phyloP scores from a whole-genome alignment of 2,329 filamentous ascomycete genomes.

The Chrysoporthe cubensis region DNA sequence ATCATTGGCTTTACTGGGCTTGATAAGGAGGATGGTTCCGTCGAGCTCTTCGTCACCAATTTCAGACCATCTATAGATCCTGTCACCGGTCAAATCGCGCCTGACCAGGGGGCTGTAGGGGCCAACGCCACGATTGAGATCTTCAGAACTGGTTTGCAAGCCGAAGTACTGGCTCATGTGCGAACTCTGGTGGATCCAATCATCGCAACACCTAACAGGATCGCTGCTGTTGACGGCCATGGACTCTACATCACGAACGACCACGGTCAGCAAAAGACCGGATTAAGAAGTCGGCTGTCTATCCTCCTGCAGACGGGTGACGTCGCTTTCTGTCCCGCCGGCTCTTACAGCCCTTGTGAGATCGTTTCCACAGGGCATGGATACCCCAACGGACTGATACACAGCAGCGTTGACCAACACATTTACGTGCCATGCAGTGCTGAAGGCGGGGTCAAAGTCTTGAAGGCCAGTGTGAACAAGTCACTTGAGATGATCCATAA shows the following conservation, averaged over 20 bases:
- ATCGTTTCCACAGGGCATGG: slow-evolving; percentile 17
- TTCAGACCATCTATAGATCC: slow-evolving; percentile 34
- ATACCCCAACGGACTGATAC: slow-evolving; percentile 18
- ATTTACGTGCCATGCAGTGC: slow-evolving; percentile 15
- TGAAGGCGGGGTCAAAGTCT: slow-evolving; percentile 13
- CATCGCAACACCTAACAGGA: slow-evolving; percentile 17
- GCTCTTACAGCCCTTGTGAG: neutral
- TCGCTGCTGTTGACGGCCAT: slow-evolving; percentile 3
- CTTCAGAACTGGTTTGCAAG: neutral
- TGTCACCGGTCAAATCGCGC: slow-evolving; percentile 5
- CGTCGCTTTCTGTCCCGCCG: slow-evolving; percentile 9
- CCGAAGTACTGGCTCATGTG: neutral
- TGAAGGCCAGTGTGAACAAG: slow-evolving; percentile 2
- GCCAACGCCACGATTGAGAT: slow-evolving; percentile 20
- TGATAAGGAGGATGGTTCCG: slow-evolving; percentile 31
- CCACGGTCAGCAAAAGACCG: slow-evolving; percentile 15
- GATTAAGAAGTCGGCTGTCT: slow-evolving; percentile 2
- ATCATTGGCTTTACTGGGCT: slow-evolving; percentile 38
- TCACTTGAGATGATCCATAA: slow-evolving; percentile 9
- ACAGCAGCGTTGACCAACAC: slow-evolving; percentile 10
- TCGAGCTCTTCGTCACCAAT: slow-evolving; percentile 36
- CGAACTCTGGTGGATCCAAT: slow-evolving; percentile 12
- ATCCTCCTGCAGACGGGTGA: slow-evolving; percentile 11
- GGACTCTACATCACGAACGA: slow-evolving; percentile 18
- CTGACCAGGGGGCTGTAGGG: slow-evolving; percentile 7